Percentiles rank a stretch among this genome's conserved stretches.
Evolutionary conservation across 2,329 filamentous ascomycete genomes (phyloP).

Genomic region (Fusarium agapanthi): DNA sequence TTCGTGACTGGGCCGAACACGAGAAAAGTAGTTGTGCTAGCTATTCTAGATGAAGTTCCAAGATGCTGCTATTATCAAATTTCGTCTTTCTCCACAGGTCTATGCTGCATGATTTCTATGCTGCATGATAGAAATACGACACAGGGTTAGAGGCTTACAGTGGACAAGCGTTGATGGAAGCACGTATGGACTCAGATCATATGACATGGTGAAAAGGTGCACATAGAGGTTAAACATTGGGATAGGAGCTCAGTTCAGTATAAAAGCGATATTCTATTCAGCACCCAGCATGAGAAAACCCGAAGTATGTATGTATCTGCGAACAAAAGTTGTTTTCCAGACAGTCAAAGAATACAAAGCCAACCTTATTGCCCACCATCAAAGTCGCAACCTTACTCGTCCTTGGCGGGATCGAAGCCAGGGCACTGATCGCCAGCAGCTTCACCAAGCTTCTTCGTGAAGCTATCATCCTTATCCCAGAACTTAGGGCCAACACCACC

Average conservation of each 20-base stretch:
- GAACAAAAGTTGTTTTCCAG: not conserved
- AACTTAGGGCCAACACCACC: conserved; percentile 16
- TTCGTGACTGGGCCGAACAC: no score
- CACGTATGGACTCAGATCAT: not conserved
- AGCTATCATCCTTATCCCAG: conserved; percentile 6
- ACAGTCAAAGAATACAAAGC: not conserved
- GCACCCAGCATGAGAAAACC: not conserved
- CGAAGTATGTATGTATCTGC: not conserved
- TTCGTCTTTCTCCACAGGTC: no score
- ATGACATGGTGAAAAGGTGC: no score
- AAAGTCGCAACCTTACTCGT: not conserved
- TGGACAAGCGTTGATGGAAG: not conserved
- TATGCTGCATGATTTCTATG: no score
- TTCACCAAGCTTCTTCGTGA: conserved; percentile 6
- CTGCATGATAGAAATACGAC: no score
- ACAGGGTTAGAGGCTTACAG: no score
- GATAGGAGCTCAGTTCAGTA: not conserved
- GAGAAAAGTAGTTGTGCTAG: no score
- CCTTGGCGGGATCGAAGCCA: conserved; percentile 12
- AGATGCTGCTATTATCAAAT: fast-evolving
- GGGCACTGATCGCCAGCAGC: conserved; percentile 21
- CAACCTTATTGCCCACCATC: not conserved
- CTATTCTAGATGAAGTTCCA: no score
- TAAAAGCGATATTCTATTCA: not conserved
- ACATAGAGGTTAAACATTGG: no score